A percentile compares a stretch with the other conserved stretches of the same genome.
These are phyloP conservation scores for Debaryomyces tyrocola DNA, from an alignment of 805 yeast genomes.

Conservation along the genomic window DNA sequence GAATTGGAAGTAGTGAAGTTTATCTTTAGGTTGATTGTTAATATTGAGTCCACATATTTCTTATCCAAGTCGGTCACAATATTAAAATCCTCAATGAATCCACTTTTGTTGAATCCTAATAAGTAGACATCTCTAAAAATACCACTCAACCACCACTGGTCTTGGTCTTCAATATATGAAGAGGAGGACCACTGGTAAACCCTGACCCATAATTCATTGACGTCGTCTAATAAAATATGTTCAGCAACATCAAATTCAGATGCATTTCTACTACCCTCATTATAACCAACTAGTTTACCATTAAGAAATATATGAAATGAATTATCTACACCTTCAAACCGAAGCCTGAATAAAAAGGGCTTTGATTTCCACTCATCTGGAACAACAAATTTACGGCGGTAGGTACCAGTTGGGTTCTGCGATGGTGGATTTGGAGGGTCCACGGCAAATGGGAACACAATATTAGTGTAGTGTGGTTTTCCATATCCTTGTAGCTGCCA, in stretches of 20 bases:
- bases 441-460: constrained; percentile 27
- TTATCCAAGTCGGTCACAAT: constrained; percentile 18
- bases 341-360: constrained; percentile 16
- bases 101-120: constrained; percentile 19
- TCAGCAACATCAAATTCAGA: constrained; percentile 28
- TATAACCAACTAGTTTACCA: constrained; percentile 27
- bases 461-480: constrained; percentile 34
- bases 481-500: constrained; percentile 39
- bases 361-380: constrained; percentile 10
- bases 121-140: constrained; percentile 36
- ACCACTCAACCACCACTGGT: constrained; percentile 42
- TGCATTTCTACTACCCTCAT: constrained; percentile 32
- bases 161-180: constrained; percentile 36
- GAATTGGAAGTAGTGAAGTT: background rate
- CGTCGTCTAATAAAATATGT: constrained; percentile 3
- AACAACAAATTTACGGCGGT: constrained; percentile 22
- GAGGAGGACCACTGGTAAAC: constrained; percentile 34
- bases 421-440: constrained; percentile 34
- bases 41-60: constrained; percentile 6
- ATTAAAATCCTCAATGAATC: constrained; percentile 27
- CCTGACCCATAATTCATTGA: constrained; percentile 19
- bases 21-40: constrained; percentile 4
- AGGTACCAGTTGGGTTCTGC: constrained; percentile 31
- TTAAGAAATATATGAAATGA: constrained; percentile 33
- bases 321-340: constrained; percentile 38